phyloP scores from a whole-genome alignment of 2,329 filamentous ascomycete species.

The Diaporthe helianthi region DNA sequence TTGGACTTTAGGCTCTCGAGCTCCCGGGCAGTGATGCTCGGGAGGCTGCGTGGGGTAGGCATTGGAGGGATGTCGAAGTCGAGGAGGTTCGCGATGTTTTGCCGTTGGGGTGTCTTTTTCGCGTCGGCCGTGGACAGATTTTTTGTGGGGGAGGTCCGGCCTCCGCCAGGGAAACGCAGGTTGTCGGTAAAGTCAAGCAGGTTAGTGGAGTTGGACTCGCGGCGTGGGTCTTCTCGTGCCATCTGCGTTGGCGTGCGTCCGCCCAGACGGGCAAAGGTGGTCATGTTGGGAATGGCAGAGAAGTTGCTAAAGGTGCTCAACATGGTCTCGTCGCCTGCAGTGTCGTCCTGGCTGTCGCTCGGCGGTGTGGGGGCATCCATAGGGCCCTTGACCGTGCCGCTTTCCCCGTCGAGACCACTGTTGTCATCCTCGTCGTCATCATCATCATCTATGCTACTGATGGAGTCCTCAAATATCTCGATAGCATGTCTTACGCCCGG shows the following conservation, averaged over 20 bases:
- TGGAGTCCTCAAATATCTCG: conserved; percentile 67
- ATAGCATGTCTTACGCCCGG: conserved; percentile 65
- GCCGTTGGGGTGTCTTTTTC: conserved; percentile 56
- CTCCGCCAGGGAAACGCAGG: conserved; percentile 50
- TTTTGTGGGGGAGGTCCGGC: conserved; percentile 47
- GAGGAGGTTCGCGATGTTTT: conserved; percentile 71
- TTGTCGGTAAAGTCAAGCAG: conserved; percentile 91
- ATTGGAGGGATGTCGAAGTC: conserved; percentile 95
- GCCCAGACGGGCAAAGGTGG: conserved; percentile 77
- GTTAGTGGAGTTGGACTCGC: conserved; percentile 70
- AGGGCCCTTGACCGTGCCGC: conserved; percentile 37
- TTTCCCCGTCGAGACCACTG: conserved; percentile 40
- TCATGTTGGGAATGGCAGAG: conserved; percentile 88
- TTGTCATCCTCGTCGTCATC: conserved; percentile 41
- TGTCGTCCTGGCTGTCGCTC: conserved; percentile 37
- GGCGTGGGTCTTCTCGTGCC: conserved; percentile 39
- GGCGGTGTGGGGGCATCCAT: conserved; percentile 8
- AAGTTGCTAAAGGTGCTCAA: conserved; percentile 88
- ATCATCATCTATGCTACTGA: conserved; percentile 38
- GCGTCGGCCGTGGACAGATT: conserved; percentile 41
- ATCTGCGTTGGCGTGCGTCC: conserved; percentile 44
- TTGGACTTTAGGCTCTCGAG: conserved; percentile 90
- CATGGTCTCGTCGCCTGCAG: conserved; percentile 72
- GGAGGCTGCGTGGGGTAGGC: conserved; percentile 89
- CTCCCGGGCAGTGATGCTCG: conserved; percentile 89